A percentile compares a stretch with the other conserved stretches of the same genome.
Evolutionary conservation across 2,329 filamentous ascomycete species (phyloP).

Genomic region (Microsporum ferrugineum): DNA sequence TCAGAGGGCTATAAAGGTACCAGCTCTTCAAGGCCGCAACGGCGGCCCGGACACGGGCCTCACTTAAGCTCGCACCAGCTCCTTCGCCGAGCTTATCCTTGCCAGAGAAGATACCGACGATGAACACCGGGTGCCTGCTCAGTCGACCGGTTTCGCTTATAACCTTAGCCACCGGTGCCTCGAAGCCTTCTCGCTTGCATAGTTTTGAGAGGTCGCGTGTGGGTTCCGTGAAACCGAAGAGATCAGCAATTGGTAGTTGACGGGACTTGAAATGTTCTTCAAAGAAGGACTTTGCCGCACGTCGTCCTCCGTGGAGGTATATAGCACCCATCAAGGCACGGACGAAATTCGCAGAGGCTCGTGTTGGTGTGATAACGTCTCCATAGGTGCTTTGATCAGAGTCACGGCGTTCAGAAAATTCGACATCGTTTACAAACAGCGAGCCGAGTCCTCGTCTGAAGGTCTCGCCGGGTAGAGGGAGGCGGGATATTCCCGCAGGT

Average conservation of each 20-base stretch:
- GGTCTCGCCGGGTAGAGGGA: conserved; percentile 27
- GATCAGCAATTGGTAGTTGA: conserved; percentile 58
- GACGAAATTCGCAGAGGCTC: conserved; percentile 64
- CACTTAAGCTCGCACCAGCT: conserved; percentile 63
- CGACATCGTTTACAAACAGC: conserved; percentile 68
- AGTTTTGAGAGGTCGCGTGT: conserved; percentile 72
- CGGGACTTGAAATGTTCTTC: conserved; percentile 71
- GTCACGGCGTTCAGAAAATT: conserved; percentile 60
- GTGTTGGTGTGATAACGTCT: conserved; percentile 38
- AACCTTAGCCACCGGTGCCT: conserved; percentile 72
- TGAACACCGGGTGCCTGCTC: conserved; percentile 77
- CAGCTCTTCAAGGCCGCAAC: conserved; percentile 82
- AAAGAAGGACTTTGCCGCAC: conserved; percentile 71
- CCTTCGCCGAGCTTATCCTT: conserved; percentile 85
- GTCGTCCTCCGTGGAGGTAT: conserved; percentile 71
- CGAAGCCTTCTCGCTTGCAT: conserved; percentile 82
- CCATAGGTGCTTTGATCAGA: conserved; percentile 16
- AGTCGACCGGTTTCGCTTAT: conserved; percentile 80
- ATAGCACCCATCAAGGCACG: conserved; percentile 73
- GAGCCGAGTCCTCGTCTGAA: conserved; percentile 58
- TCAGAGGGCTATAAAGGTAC: conserved; percentile 83
- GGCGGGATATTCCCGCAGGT: conserved; percentile 43
- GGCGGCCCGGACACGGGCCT: conserved; percentile 66
- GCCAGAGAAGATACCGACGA: conserved; percentile 89
- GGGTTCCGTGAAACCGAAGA: conserved; percentile 78